Evolutionary conservation across 1,284 basidiomycete genomes (phyloP), one percentile per base, ranked within the genome.

Genomic region (Kalmanozyma brasiliensis): DNA sequence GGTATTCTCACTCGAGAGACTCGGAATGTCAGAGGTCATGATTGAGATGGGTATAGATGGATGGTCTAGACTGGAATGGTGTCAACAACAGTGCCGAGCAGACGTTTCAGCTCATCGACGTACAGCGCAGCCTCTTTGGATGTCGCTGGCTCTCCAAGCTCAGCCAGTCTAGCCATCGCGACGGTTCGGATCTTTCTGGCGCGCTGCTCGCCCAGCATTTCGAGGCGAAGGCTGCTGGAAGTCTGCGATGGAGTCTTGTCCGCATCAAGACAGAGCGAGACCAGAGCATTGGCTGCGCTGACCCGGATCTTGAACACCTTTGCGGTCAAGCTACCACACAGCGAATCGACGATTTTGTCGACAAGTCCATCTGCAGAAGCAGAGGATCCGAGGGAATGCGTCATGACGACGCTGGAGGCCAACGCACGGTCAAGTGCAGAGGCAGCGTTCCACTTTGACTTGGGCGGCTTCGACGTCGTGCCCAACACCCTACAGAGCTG

Each of bases 381-480:
- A 20, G 19, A 16, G 14, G 26, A n/a, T 20, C 32, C 46, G 9
- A 53, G 24, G 4, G 53, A n/a, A 16, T 33, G 16, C 11, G 19
- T 19, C 38, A 69, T 7, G 11, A 60, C 32, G 8, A 40, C 24
- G 5, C 56, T 37, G 14, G 52, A 56, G 26, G 42, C 17, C 13
- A 69, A 35, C 24, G 66, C 66, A 13, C 61, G 49, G 3, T 57
- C 61, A 11, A 69, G 45, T 17, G 66, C 66, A 9, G 45, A 60
- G 7, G 66, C 66, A 1, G 66, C 66, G 30, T 69, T 69, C 66
- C 66, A 69, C 4, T 49, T 49, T 22, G 61, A 56, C 26, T 69
- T 69, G 14, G 66, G 66, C 42, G 65, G 65, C 40, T 62, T 62
- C 11, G 49, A 57, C 2, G 32, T 49, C 11, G 65, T 58, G 10